Conservation (phyloP, 2,329 filamentous ascomycete species). For the Waltergamsia citrina region DNA sequence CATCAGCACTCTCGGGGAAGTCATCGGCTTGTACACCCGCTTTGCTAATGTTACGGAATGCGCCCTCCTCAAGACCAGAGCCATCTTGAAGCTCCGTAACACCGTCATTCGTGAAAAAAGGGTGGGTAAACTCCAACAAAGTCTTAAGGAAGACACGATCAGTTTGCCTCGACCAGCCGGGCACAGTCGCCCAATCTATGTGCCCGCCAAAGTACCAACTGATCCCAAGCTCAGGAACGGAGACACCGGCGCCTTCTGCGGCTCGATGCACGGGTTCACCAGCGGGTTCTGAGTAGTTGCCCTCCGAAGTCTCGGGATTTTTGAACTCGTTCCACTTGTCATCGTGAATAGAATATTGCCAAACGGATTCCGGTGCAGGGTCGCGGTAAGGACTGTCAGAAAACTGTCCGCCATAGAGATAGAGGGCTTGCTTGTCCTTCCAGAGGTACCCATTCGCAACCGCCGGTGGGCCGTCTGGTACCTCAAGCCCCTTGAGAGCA, state of each 20-base stretch:
- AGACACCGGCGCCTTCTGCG: constrained; percentile 65
- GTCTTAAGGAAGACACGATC: constrained; percentile 62
- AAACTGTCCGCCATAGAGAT: constrained; percentile 66
- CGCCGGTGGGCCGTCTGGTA: constrained; percentile 59
- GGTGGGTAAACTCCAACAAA: constrained; percentile 67
- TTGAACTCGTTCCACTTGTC: constrained; percentile 53
- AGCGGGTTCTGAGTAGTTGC: constrained; percentile 49
- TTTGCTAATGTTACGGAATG: constrained; percentile 65
- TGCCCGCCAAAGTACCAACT: constrained; percentile 78
- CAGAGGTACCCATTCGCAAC: constrained; percentile 68
- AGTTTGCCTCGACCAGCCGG: constrained; percentile 58
- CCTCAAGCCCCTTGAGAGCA: constrained; percentile 49
- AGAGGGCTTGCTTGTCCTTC: constrained; percentile 61
- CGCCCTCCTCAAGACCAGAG: too few relatives aligned
- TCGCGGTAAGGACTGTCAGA: constrained; percentile 49
- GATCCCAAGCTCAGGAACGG: constrained; percentile 57
- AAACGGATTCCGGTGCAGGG: constrained; percentile 53
- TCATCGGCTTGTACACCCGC: constrained; percentile 57
- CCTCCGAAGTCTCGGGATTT: constrained; percentile 51
- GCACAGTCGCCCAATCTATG: constrained; percentile 48
- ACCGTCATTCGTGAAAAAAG: constrained; percentile 55
- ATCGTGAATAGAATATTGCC: constrained; percentile 57
- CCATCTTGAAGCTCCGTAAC: constrained; percentile 47
- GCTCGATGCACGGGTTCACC: constrained; percentile 53
- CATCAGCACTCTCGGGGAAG: constrained; percentile 67